Percentiles rank a stretch among this genome's conserved stretches.
Conservation (phyloP, 352 stramenopile genomes). For the Globisporangium rhizosaccharum region DNA sequence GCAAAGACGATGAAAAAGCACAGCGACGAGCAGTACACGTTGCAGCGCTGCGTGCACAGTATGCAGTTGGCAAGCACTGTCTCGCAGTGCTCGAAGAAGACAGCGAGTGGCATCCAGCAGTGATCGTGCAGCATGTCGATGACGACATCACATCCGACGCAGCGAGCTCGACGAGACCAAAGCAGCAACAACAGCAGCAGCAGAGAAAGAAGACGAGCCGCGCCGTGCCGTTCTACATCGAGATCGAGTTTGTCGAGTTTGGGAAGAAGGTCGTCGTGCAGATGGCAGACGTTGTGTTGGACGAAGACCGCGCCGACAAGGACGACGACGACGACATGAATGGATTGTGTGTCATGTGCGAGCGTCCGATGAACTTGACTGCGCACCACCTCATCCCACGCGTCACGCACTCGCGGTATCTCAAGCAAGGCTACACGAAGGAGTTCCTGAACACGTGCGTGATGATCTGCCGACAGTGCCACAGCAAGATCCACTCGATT, state of each 20-base stretch:
- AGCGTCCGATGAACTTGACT: constrained; percentile 88
- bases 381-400: constrained; percentile 92
- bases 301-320: constrained; percentile 64
- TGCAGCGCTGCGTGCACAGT: constrained; percentile 32
- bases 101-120: constrained; percentile 63
- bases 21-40: constrained; percentile 10
- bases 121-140: constrained; percentile 38
- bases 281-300: constrained; percentile 58
- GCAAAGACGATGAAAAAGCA: constrained; percentile 19
- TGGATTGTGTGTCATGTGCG: constrained; percentile 85
- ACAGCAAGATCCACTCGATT: constrained; percentile 87
- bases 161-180: constrained; percentile 1
- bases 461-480: constrained; percentile 90
- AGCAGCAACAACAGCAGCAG: constrained; percentile 5
- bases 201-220: constrained; percentile 18
- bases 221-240: constrained; percentile 17
- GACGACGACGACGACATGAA: constrained; percentile 34
- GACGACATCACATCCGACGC: neutral
- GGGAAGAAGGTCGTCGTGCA: constrained; percentile 58
- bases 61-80: constrained; percentile 52
- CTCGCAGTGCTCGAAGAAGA: constrained; percentile 68
- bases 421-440: constrained; percentile 71
- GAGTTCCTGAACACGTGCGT: constrained; percentile 84
- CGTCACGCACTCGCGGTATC: constrained; percentile 68
- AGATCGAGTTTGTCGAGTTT: constrained; percentile 79